These are phyloP conservation scores for Chaetoceros muelleri DNA, from an alignment of 108 stramenopile genomes.

Conservation along the genomic window DNA sequence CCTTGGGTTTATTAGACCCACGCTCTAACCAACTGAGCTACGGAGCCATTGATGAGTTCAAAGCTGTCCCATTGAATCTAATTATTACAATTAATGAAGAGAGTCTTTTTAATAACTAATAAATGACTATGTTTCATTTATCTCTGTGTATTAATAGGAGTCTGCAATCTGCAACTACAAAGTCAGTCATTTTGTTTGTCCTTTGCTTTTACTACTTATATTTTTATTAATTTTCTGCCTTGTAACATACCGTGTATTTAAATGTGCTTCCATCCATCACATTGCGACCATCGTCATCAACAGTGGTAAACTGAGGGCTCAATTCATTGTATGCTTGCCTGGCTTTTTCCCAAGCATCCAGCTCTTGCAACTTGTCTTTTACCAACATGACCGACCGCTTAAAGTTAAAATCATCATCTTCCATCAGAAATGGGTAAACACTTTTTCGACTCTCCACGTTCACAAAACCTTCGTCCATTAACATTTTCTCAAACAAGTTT, in stretches of 20 bases:
- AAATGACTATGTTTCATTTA: not conserved
- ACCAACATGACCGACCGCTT: constrained; percentile 10
- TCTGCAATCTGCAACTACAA: not conserved
- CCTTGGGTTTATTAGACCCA: too few species aligned
- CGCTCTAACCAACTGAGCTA: too few species aligned
- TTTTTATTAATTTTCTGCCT: not conserved
- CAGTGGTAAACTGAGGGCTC: constrained; percentile 3
- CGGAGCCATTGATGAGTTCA: too few species aligned
- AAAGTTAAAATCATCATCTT: constrained; percentile 6
- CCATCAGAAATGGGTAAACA: constrained; percentile 10
- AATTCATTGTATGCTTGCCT: constrained; percentile 5
- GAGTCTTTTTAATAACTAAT: not conserved
- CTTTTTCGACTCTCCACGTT: constrained; percentile 4
- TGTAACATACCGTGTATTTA: constrained; percentile 2
- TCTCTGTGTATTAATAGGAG: not conserved
- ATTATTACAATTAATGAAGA: not conserved
- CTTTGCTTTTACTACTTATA: not conserved
- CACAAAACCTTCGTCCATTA: constrained; percentile 11
- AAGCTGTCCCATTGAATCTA: not conserved
- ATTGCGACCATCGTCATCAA: constrained; percentile 2
- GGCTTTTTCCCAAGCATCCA: constrained; percentile 11
- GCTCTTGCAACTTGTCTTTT: constrained; percentile 7
- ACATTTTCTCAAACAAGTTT: constrained; percentile 11
- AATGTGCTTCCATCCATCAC: constrained; percentile 12
- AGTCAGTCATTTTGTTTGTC: not conserved